Evolutionary conservation across 176 grass and related monocot genomes (phyloP), one percentile per base, ranked within the genome.

Genomic region (Oryza longistaminata): DNA sequence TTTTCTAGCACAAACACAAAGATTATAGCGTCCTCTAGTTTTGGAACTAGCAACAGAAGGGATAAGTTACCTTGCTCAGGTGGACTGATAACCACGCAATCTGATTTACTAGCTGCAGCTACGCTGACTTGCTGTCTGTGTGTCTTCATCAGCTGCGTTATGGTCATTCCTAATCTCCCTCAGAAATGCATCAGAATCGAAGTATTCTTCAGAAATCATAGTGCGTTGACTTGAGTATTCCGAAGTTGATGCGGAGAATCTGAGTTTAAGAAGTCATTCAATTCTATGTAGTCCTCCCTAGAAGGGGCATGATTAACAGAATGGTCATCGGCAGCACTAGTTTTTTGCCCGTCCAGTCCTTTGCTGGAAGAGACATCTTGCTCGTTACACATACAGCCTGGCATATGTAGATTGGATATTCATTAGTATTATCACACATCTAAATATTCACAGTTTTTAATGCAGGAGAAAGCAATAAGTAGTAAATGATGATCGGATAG

Each of bases 211-310:
- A 90, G 75, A 88, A 64, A 75, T 85, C 61, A 75, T 39, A 74
- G 87, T 91, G 66, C 79, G 68, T 35, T 39, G 62, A 79, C 87
- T 92, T 21, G 87, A 92, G 73, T 85, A 87, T n/a, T 75, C 92
- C 42, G 92, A 97, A 86, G 82, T 94, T 58, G 89, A 86, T 66
- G 91, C 84, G 25, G 79, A 82, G 12, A 74, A 15, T 88, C 89
- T 78, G 55, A 71, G 62, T 53, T 87, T 52, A 86, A 68, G n/a
- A 97, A 40, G 31, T 93, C 94, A 66, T 92, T 81, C 11, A 93
- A 16, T 73, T 97, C 91, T 68, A 93, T 82, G 83, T 77, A 91
- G 81, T 40, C 88, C 49, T 48, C 83, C 49, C 66, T 65, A 43
- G 76, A 69, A 40, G 86, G 66, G 80, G 82, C 35, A 86, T 31